Conservation (phyloP, 2,329 filamentous ascomycete species). For the Diaporthe vexans region DNA sequence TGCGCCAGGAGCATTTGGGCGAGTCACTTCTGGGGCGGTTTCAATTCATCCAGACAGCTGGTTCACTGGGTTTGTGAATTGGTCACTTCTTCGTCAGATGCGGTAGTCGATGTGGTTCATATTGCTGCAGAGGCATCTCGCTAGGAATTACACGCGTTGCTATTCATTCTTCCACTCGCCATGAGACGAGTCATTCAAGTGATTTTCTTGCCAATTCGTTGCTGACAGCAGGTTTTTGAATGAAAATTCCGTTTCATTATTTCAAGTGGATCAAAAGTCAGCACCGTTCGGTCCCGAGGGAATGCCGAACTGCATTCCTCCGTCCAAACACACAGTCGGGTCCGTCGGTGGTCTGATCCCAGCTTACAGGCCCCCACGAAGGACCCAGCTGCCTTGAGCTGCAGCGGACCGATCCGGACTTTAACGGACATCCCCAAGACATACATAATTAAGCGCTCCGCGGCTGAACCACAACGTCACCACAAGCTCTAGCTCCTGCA, state of each 20-base stretch:
- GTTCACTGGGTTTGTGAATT: background rate
- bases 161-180: background rate
- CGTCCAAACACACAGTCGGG: background rate
- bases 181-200: background rate
- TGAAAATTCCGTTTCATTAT: background rate
- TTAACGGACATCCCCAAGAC: conserved; percentile 41
- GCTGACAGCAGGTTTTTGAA: no score
- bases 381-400: background rate
- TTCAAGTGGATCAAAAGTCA: background rate
- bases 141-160: background rate
- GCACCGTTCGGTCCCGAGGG: conserved; percentile 36
- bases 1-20: no score
- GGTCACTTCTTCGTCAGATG: background rate
- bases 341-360: conserved; percentile 3
- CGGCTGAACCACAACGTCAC: background rate
- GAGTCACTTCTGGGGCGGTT: no score
- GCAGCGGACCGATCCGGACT: conserved; percentile 40
- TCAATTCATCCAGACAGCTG: no score
- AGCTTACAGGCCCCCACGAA: background rate
- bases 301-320: background rate
- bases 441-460: conserved; percentile 33
- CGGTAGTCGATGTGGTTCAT: background rate
- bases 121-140: background rate
- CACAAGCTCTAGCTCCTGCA: background rate
- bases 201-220: background rate